phyloP scores from a whole-genome alignment of 2,329 filamentous ascomycete genomes.

The Phoma herbarum region DNA sequence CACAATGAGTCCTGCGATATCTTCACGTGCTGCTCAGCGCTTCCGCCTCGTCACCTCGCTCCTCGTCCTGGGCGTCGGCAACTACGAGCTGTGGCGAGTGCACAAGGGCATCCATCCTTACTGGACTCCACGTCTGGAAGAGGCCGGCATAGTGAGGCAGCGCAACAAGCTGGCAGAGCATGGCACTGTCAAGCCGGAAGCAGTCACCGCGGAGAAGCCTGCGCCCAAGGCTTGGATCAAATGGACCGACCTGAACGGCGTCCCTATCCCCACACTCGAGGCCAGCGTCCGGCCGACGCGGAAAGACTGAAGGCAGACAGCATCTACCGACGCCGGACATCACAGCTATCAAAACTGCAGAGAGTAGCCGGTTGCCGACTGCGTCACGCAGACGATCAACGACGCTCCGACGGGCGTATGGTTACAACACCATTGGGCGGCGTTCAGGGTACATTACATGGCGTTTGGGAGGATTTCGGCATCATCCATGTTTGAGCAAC shows the following conservation, averaged over 20 bases:
- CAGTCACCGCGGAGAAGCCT: slow-evolving; percentile 8
- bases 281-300: slow-evolving; percentile 26
- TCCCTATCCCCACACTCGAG: slow-evolving; percentile 41
- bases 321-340: background rate
- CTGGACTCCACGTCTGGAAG: slow-evolving; percentile 34
- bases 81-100: slow-evolving; percentile 41
- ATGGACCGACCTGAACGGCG: slow-evolving; percentile 40
- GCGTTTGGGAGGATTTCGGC: no score
- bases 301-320: slow-evolving; percentile 17
- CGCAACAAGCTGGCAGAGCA: slow-evolving; percentile 20
- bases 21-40: slow-evolving; percentile 11
- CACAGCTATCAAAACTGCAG: background rate
- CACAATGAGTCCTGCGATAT: slow-evolving; percentile 26
- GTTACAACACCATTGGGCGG: background rate
- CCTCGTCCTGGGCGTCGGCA: slow-evolving; percentile 29
- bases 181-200: slow-evolving; percentile 7
- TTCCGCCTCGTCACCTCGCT: slow-evolving; percentile 26
- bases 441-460: slow-evolving; percentile 2
- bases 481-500: background rate
- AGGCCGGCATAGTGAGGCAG: slow-evolving; percentile 25
- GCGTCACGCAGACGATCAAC: background rate
- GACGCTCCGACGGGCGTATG: no score
- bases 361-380: background rate
- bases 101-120: slow-evolving; percentile 42
- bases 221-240: slow-evolving; percentile 27